Percentiles rank a stretch among this genome's conserved stretches.
Evolutionary conservation across 2,329 filamentous ascomycete genomes (phyloP).

Genomic region (Sodiomyces alkalinus): DNA sequence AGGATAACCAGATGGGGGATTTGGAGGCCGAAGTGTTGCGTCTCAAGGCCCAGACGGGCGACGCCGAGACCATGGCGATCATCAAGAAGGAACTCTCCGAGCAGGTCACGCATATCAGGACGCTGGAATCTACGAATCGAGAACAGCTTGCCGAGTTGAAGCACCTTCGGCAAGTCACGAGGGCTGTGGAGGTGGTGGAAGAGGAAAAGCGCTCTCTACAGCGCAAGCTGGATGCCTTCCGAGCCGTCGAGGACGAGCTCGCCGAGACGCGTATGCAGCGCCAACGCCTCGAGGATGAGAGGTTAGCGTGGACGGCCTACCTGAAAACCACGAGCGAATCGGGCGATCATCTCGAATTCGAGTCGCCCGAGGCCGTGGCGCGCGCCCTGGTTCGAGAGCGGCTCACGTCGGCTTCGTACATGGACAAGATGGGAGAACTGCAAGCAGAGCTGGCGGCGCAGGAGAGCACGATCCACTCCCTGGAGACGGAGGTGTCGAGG

Average conservation of each 20-base stretch:
- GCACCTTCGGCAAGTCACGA: constrained; percentile 65
- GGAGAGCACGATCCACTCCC: constrained; percentile 54
- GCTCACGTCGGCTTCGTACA: constrained; percentile 61
- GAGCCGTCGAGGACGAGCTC: constrained; percentile 60
- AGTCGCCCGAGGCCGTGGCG: constrained; percentile 77
- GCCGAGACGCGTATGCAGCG: constrained; percentile 68
- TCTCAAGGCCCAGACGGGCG: constrained; percentile 73
- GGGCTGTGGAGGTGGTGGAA: constrained; percentile 84
- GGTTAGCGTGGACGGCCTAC: constrained; percentile 73
- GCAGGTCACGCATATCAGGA: constrained; percentile 81
- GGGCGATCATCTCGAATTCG: constrained; percentile 55
- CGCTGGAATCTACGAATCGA: constrained; percentile 63
- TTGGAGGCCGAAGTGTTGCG: constrained; percentile 74
- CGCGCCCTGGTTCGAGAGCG: constrained; percentile 72
- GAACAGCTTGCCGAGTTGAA: constrained; percentile 70
- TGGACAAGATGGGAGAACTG: constrained; percentile 65
- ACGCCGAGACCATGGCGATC: constrained; percentile 70
- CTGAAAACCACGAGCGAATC: constrained; percentile 52
- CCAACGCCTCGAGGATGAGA: constrained; percentile 79
- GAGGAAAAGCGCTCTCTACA: constrained; percentile 84
- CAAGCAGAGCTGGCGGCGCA: constrained; percentile 67
- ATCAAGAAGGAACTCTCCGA: constrained; percentile 81
- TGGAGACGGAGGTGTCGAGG: constrained; percentile 54
- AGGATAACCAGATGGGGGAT: constrained; percentile 54
- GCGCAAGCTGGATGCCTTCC: constrained; percentile 59